phyloP scores from a whole-genome alignment of 1,284 basidiomycete species.

The Trametes sp. region DNA sequence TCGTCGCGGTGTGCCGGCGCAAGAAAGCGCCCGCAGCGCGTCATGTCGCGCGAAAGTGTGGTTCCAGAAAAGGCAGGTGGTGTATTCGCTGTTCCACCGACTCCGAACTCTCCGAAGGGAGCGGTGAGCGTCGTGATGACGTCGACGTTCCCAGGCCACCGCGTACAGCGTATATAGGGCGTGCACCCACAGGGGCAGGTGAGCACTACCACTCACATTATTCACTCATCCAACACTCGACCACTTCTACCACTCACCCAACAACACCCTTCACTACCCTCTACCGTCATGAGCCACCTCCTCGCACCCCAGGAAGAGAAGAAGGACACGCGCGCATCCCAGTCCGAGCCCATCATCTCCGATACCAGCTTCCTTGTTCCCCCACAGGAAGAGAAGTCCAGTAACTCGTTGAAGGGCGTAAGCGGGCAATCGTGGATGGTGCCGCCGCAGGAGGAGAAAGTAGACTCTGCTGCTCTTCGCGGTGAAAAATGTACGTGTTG shows the following conservation, averaged over 20 bases:
- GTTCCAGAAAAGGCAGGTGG: constrained; percentile 27
- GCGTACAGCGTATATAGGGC: constrained; percentile 4
- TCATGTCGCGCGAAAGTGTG: constrained; percentile 16
- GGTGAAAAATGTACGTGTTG: constrained; percentile 14
- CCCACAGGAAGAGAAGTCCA: constrained; percentile 32
- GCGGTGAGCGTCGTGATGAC: constrained; percentile 19
- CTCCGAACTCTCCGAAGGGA: background rate
- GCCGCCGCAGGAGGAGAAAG: constrained; percentile 26
- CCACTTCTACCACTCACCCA: background rate
- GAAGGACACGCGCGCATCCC: constrained; percentile 12
- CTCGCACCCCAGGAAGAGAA: constrained; percentile 33
- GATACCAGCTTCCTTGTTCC: constrained; percentile 29
- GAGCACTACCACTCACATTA: background rate
- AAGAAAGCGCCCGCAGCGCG: constrained; percentile 13
- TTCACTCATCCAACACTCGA: background rate
- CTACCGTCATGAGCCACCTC: constrained; percentile 30
- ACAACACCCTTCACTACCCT: background rate
- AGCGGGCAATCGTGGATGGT: constrained; percentile 17
- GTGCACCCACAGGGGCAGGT: background rate
- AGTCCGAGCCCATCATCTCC: constrained; percentile 23
- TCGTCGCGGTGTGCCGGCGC: constrained; percentile 18
- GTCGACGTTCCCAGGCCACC: constrained; percentile 9
- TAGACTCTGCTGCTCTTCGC: constrained; percentile 13
- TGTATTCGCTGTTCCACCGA: constrained; percentile 12
- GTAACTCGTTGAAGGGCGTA: background rate